These are phyloP conservation scores for Colletotrichum musae DNA, from an alignment of 2,329 filamentous ascomycete species.

Conservation along the genomic window DNA sequence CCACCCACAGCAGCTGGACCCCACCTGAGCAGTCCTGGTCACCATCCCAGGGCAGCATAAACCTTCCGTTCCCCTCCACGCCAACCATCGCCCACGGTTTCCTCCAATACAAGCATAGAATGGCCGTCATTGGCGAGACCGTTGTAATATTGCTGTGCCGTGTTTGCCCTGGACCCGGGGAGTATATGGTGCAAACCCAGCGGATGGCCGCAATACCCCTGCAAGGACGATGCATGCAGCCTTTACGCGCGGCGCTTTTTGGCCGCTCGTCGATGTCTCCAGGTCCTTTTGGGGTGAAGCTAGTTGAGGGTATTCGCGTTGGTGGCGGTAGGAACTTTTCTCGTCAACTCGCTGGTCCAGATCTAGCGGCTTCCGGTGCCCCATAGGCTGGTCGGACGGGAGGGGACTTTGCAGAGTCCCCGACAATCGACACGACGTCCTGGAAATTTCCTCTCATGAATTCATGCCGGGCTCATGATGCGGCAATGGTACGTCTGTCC, in stretches of 20 bases:
- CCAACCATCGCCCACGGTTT: neutral
- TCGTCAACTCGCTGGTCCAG: neutral
- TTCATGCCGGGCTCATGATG: too few species aligned
- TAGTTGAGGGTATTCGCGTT: slow-evolving; percentile 25
- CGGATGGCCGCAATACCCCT: slow-evolving; percentile 21
- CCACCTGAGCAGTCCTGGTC: slow-evolving; percentile 27
- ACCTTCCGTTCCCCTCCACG: slow-evolving; percentile 25
- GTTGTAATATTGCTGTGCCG: neutral
- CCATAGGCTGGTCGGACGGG: neutral
- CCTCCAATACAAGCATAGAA: neutral
- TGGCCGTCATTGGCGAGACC: neutral
- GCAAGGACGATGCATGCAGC: slow-evolving; percentile 7
- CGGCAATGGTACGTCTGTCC: too few species aligned
- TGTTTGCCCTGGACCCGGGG: neutral
- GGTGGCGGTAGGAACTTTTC: neutral
- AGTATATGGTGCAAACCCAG: neutral
- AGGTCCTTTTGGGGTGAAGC: neutral
- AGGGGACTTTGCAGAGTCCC: too few species aligned
- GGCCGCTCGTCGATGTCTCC: neutral
- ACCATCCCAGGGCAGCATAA: slow-evolving; percentile 22
- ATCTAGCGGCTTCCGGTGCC: neutral
- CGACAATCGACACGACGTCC: too few species aligned
- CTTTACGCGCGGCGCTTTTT: neutral
- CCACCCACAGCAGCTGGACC: slow-evolving; percentile 28
- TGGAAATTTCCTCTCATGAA: too few species aligned